These are phyloP conservation scores for Asterella californica DNA, from an alignment of 225 moss, liverwort and hornwort genomes.

Conservation along the genomic window DNA sequence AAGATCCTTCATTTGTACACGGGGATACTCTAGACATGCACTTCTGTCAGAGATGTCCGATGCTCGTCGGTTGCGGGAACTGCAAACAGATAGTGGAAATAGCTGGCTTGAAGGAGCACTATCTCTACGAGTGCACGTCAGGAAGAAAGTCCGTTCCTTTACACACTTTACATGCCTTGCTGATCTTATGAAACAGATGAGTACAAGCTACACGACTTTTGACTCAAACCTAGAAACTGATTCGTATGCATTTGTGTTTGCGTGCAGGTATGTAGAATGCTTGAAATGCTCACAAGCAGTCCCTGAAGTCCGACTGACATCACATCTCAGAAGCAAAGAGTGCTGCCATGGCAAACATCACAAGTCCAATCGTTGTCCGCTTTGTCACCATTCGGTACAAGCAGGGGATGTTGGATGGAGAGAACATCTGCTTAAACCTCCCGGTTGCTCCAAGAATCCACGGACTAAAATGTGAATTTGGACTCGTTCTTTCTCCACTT, in stretches of 20 bases:
- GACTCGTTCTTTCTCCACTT: not conserved
- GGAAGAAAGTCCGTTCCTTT: constrained; percentile 53
- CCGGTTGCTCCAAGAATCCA: constrained; percentile 80
- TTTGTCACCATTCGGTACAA: constrained; percentile 78
- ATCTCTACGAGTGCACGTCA: constrained; percentile 65
- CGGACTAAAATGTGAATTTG: constrained; percentile 31
- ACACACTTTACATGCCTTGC: no score
- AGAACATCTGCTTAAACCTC: constrained; percentile 74
- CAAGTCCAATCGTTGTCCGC: constrained; percentile 67
- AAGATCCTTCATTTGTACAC: constrained; percentile 65
- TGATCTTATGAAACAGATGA: no score
- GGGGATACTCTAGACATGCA: constrained; percentile 82
- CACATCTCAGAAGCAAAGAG: constrained; percentile 82
- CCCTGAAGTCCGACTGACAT: constrained; percentile 56
- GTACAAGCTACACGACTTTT: no score
- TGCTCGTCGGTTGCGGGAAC: constrained; percentile 84
- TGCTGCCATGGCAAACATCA: constrained; percentile 81
- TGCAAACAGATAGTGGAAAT: constrained; percentile 96
- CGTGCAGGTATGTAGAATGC: constrained; percentile 77
- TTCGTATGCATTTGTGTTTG: not conserved
- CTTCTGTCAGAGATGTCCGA: constrained; percentile 90
- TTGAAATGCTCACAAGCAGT: constrained; percentile 86
- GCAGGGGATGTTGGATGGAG: constrained; percentile 85
- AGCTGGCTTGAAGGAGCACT: constrained; percentile 82
- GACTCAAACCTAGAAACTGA: no score